Evolutionary conservation across 1,284 basidiomycete genomes (phyloP).

Genomic region (Marasmius sp.): DNA sequence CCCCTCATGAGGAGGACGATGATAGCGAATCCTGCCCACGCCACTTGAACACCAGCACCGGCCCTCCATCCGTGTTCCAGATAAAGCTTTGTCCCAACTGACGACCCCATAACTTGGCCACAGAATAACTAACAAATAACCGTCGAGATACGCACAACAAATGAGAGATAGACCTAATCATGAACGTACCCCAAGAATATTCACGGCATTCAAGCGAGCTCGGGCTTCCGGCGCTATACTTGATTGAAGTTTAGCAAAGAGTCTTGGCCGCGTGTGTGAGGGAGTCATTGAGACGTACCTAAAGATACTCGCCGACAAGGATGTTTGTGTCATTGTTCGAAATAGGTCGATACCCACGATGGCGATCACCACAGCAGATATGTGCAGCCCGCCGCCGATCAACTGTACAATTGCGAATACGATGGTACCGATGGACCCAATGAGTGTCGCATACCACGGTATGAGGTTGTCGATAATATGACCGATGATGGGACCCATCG

Average conservation of each 20-base stretch:
- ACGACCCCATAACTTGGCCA: constrained; percentile 53
- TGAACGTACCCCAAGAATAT: constrained; percentile 40
- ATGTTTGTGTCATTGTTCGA: constrained; percentile 41
- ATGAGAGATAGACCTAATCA: neutral
- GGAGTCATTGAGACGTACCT: constrained; percentile 21
- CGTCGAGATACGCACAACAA: constrained; percentile 9
- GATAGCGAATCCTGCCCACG: constrained; percentile 41
- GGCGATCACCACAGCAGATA: constrained; percentile 53
- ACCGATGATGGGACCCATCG: constrained; percentile 61
- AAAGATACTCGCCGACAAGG: constrained; percentile 36
- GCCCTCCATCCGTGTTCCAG: constrained; percentile 51
- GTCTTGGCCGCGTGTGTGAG: neutral
- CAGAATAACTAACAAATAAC: constrained; percentile 31
- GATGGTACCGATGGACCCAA: constrained; percentile 41
- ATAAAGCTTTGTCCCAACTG: constrained; percentile 52
- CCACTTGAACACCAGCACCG: constrained; percentile 47
- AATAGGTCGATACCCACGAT: constrained; percentile 40
- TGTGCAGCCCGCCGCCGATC: constrained; percentile 58
- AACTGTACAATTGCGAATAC: constrained; percentile 46
- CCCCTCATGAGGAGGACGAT: constrained; percentile 42
- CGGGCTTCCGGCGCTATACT: constrained; percentile 34
- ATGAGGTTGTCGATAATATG: constrained; percentile 59
- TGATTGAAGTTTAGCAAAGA: neutral
- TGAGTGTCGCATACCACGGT: constrained; percentile 64
- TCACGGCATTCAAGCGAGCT: constrained; percentile 51